These are phyloP conservation scores for Saturnispora sanitii DNA, from an alignment of 805 yeast species.

Conservation along the genomic window DNA sequence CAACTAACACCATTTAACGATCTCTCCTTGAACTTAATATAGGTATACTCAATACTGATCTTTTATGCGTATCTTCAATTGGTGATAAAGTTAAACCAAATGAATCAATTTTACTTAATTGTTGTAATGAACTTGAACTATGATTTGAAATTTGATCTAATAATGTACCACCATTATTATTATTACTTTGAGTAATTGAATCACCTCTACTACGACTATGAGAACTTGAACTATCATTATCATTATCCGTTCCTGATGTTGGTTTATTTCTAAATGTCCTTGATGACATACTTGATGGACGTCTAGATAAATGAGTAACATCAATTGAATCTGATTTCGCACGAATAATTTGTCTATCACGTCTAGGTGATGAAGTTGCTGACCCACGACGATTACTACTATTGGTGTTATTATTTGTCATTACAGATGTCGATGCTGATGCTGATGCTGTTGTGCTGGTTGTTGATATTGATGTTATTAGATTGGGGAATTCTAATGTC, in stretches of 20 bases:
- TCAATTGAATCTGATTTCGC: slow-evolving; percentile 8
- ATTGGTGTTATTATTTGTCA: too few species aligned
- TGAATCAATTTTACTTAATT: not conserved
- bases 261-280: slow-evolving; percentile 26
- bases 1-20: not conserved
- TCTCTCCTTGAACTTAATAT: slow-evolving; percentile 22
- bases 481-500: slow-evolving; percentile 2
- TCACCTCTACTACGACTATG: too few species aligned
- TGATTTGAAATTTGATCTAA: not conserved
- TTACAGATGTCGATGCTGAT: not conserved
- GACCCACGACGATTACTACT: too few species aligned
- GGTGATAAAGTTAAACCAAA: not conserved
- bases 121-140: not conserved
- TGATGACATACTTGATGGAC: slow-evolving; percentile 26
- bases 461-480: slow-evolving; percentile 9
- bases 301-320: not conserved
- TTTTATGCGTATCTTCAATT: slow-evolving; percentile 7
- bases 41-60: slow-evolving; percentile 25
- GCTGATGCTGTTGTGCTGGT: not conserved
- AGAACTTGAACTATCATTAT: not conserved
- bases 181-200: not conserved
- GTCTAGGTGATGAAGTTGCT: too few species aligned
- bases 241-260: not conserved
- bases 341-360: slow-evolving; percentile 2
- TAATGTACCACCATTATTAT: not conserved